These are phyloP conservation scores for Cucumis hystrix DNA, from an alignment of 306 rosid genomes.

Conservation along the genomic window DNA sequence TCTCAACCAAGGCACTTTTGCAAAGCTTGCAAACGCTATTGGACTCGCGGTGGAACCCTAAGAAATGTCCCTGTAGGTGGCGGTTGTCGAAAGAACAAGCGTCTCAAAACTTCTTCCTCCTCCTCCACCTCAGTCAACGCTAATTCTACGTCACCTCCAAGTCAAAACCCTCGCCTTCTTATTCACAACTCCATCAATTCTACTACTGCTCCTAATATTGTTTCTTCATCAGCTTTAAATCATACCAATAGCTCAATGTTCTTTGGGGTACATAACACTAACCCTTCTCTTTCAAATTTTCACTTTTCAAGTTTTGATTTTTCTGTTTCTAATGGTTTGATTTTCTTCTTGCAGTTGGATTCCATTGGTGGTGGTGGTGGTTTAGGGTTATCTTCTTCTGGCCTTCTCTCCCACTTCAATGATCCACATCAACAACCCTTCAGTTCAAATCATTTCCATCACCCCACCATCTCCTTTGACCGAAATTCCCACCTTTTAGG, in stretches of 20 bases:
- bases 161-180: conserved; percentile 10
- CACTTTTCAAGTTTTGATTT: conserved; percentile 24
- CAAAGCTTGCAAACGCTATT: conserved; percentile 93
- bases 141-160: not conserved
- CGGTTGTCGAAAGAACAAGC: conserved; percentile 78
- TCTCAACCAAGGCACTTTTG: conserved; percentile 96
- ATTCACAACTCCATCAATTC: conserved; percentile 18
- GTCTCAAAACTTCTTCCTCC: conserved; percentile 37
- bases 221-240: conserved; percentile 2
- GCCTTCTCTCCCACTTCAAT: conserved; percentile 10
- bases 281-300: conserved; percentile 32
- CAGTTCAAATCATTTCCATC: conserved; percentile 27
- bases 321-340: conserved; percentile 10
- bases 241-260: conserved; percentile 32
- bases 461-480: conserved; percentile 30
- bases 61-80: conserved; percentile 94
- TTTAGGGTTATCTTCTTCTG: conserved; percentile 41
- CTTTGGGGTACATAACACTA: conserved; percentile 31
- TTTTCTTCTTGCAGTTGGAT: conserved; percentile 15
- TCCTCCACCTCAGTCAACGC: conserved; percentile 22
- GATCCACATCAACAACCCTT: conserved; percentile 8
- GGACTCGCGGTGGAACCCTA: conserved; percentile 95
- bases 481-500: conserved; percentile 22
- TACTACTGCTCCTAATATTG: not conserved
- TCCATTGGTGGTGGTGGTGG: not conserved